Evolutionary conservation across 2,329 filamentous ascomycete genomes (phyloP).

Genomic region (Phaeophleospora eucalypticola): DNA sequence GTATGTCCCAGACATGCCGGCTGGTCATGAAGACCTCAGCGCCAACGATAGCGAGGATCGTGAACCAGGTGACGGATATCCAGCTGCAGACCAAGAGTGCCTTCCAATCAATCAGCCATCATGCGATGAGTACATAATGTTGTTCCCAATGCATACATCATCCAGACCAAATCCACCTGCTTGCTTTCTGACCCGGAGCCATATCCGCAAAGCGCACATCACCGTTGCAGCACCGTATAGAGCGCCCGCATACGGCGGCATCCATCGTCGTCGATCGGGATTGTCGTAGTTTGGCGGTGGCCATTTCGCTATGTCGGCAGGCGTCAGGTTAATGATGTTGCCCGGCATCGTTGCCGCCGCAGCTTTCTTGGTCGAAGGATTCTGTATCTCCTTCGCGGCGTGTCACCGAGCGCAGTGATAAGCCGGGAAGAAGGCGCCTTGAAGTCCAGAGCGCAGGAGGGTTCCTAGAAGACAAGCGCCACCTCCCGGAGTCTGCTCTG

Average conservation of each 20-base stretch:
- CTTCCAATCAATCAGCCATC: constrained; percentile 13
- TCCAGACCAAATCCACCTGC: constrained; percentile 30
- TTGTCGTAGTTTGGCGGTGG: constrained; percentile 30
- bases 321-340: constrained; percentile 27
- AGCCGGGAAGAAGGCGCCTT: background rate
- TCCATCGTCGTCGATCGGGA: constrained; percentile 31
- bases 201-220: constrained; percentile 26
- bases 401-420: background rate
- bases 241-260: constrained; percentile 28
- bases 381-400: background rate
- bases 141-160: constrained; percentile 20
- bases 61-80: constrained; percentile 23
- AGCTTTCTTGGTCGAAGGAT: background rate
- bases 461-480: background rate
- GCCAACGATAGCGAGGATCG: constrained; percentile 19
- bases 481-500: background rate
- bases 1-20: constrained; percentile 37
- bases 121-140: background rate
- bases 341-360: constrained; percentile 21
- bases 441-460: background rate
- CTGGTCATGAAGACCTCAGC: constrained; percentile 29
- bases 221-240: constrained; percentile 26
- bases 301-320: constrained; percentile 30
- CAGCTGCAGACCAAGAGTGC: constrained; percentile 22
- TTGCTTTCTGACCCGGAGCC: constrained; percentile 28